phyloP scores from a whole-genome alignment of 352 stramenopile genomes.

The Phytophthora pseudosyringae region DNA sequence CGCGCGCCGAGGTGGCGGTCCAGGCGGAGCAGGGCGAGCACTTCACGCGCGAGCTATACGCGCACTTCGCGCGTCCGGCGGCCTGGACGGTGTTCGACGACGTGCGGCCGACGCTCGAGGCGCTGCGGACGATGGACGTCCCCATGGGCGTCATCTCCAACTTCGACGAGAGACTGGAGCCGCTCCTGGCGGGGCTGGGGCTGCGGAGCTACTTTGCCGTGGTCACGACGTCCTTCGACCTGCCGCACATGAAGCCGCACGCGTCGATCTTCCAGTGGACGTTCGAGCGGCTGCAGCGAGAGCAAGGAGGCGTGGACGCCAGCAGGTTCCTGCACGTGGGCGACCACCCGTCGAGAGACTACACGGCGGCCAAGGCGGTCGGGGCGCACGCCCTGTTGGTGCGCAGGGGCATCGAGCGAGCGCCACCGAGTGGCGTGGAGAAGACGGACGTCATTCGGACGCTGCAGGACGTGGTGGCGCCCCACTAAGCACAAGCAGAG shows the following conservation, averaged over 20 bases:
- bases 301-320: constrained; percentile 1
- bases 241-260: constrained; percentile 59
- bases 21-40: constrained; percentile 36
- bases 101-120: constrained; percentile 45
- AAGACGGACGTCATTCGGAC: constrained; percentile 38
- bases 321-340: constrained; percentile 64
- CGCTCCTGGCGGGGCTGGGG: constrained; percentile 47
- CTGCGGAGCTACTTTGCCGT: constrained; percentile 59
- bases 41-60: constrained; percentile 61
- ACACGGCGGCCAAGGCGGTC: constrained; percentile 43
- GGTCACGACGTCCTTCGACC: constrained; percentile 65
- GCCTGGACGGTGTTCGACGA: constrained; percentile 76
- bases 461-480: constrained; percentile 31
- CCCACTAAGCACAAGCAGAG: constrained; percentile 2
- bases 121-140: constrained; percentile 30
- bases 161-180: constrained; percentile 75
- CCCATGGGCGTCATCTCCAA: constrained; percentile 77
- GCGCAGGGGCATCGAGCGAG: constrained; percentile 20
- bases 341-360: constrained; percentile 65
- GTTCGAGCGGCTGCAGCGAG: constrained; percentile 38
- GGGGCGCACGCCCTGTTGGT: constrained; percentile 57
- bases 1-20: constrained; percentile 15
- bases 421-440: constrained; percentile 8
- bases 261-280: constrained; percentile 64
- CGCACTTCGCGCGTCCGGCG: constrained; percentile 49